Percentiles rank a stretch among this genome's conserved stretches.
Evolutionary conservation across 2,329 filamentous ascomycete genomes (phyloP).

Genomic region (Fusarium pilosicola): DNA sequence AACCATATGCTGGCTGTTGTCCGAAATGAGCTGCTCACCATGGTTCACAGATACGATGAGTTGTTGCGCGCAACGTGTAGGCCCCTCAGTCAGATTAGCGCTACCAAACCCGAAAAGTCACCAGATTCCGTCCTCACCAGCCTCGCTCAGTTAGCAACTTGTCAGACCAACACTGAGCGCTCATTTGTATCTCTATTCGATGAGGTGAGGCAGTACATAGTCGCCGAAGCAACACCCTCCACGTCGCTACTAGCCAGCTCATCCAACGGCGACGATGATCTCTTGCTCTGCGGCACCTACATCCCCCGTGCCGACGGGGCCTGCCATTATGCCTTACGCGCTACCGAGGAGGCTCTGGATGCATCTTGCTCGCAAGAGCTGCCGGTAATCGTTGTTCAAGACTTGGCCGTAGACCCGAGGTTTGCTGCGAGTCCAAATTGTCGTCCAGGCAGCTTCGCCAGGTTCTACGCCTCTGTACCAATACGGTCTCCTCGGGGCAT

Average conservation of each 20-base stretch:
- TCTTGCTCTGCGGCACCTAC: background rate
- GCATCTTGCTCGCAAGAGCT: background rate
- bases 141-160: background rate
- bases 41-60: background rate
- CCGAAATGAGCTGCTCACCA: background rate
- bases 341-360: fast-evolving
- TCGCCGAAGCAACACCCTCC: background rate
- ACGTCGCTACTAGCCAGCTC: background rate
- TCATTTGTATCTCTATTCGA: background rate
- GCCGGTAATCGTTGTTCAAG: background rate
- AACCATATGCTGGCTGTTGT: too few relatives aligned
- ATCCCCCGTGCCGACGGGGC: background rate
- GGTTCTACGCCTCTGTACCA: background rate
- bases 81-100: background rate
- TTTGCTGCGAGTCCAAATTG: background rate
- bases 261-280: background rate
- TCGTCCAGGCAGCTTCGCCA: background rate
- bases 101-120: background rate
- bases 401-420: background rate
- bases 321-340: background rate
- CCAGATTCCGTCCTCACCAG: background rate
- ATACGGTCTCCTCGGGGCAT: conserved; percentile 4
- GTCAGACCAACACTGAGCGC: background rate
- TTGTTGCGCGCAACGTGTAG: background rate
- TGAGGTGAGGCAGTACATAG: background rate